phyloP scores from a whole-genome alignment of 495 filamentous ascomycete genomes.

The Patellaria atrata region DNA sequence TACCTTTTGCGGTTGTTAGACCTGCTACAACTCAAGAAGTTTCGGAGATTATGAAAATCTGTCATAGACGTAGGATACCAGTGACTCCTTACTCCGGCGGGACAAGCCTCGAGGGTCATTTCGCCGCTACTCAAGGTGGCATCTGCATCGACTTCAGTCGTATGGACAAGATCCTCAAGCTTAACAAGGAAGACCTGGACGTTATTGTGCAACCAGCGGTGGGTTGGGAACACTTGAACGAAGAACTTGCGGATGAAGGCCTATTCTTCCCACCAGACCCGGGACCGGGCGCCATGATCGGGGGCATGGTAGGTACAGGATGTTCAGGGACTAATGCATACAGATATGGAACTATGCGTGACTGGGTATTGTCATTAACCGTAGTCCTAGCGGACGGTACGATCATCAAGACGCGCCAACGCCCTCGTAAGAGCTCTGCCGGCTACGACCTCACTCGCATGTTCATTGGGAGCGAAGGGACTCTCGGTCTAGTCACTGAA shows the following conservation, averaged over 20 bases:
- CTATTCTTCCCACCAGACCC: slow-evolving; percentile 79
- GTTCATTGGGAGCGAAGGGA: slow-evolving; percentile 88
- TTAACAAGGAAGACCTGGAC: slow-evolving; percentile 65
- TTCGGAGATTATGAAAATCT: slow-evolving; percentile 58
- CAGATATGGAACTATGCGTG: slow-evolving; percentile 89
- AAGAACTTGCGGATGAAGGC: slow-evolving; percentile 48
- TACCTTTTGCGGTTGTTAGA: slow-evolving; percentile 25
- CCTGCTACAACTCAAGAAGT: slow-evolving; percentile 34
- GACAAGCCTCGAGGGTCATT: slow-evolving; percentile 70
- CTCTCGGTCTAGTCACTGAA: slow-evolving; percentile 79
- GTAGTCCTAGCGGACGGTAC: slow-evolving; percentile 88
- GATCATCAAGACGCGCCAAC: slow-evolving; percentile 72
- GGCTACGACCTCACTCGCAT: slow-evolving; percentile 78
- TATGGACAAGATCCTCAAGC: slow-evolving; percentile 56
- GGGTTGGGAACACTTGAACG: slow-evolving; percentile 67
- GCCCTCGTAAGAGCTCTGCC: slow-evolving; percentile 65
- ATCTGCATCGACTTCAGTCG: slow-evolving; percentile 63
- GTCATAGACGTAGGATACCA: slow-evolving; percentile 53
- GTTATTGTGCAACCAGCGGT: slow-evolving; percentile 71
- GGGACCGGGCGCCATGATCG: slow-evolving; percentile 74
- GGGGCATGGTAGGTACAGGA: slow-evolving; percentile 90
- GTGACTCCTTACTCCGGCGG: slow-evolving; percentile 65
- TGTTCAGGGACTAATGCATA: slow-evolving; percentile 91
- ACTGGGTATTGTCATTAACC: slow-evolving; percentile 85
- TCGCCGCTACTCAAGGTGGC: slow-evolving; percentile 56